These are phyloP conservation scores for Elongisporangium undulatum DNA, from an alignment of 352 stramenopile species.

Conservation along the genomic window DNA sequence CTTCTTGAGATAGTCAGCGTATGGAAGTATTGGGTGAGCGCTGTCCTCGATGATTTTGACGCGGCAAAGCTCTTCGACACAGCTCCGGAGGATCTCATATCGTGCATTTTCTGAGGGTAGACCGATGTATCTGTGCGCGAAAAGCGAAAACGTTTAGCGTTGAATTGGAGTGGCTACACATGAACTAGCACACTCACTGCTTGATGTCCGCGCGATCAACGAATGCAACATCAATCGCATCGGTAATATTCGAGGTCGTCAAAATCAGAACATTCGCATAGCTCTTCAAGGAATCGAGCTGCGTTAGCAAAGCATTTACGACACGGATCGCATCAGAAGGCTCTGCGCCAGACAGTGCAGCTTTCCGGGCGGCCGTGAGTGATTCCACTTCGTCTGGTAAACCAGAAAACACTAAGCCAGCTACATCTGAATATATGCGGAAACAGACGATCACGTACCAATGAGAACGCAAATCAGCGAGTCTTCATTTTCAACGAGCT, in stretches of 20 bases:
- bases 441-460: conserved; percentile 23
- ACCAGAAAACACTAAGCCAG: conserved; percentile 2
- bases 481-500: conserved; percentile 87
- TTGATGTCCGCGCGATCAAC: conserved; percentile 93
- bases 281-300: conserved; percentile 81
- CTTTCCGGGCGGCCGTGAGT: conserved; percentile 77
- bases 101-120: conserved; percentile 52
- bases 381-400: conserved; percentile 90
- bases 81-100: conserved; percentile 82
- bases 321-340: conserved; percentile 90
- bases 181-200: conserved; percentile 41
- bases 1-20: conserved; percentile 18
- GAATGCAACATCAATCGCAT: conserved; percentile 91
- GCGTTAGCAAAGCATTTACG: conserved; percentile 90
- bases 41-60: conserved; percentile 52
- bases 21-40: conserved; percentile 14
- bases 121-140: conserved; percentile 48
- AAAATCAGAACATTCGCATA: conserved; percentile 90
- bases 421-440: neutral
- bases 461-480: conserved; percentile 91
- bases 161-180: neutral
- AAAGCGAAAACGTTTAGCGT: neutral
- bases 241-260: conserved; percentile 92
- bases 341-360: conserved; percentile 67
- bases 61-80: conserved; percentile 75